These are phyloP conservation scores for Penicillium sp. DNA, from an alignment of 2,329 filamentous ascomycete species.

Conservation along the genomic window DNA sequence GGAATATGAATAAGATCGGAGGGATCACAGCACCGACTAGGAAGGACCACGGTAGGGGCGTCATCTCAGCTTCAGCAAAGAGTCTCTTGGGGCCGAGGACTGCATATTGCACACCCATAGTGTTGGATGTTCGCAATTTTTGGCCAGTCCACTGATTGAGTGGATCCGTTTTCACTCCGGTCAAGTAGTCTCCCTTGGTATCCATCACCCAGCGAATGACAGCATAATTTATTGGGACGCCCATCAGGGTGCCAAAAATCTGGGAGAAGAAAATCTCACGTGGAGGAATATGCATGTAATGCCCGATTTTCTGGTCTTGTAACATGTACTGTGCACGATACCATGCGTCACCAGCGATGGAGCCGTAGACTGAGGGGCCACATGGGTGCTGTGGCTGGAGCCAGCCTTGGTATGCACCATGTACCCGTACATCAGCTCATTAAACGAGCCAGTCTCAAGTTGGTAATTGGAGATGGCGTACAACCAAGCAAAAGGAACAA, in stretches of 20 bases:
- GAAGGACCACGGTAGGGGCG: slow-evolving; percentile 33
- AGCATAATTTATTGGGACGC: slow-evolving; percentile 62
- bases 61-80: slow-evolving; percentile 30
- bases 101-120: slow-evolving; percentile 60
- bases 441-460: slow-evolving; percentile 58
- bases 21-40: slow-evolving; percentile 33
- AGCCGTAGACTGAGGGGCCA: slow-evolving; percentile 58
- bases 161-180: slow-evolving; percentile 53
- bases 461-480: slow-evolving; percentile 60
- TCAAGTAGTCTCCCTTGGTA: slow-evolving; percentile 57
- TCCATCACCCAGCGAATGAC: slow-evolving; percentile 61
- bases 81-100: slow-evolving; percentile 47
- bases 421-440: slow-evolving; percentile 60
- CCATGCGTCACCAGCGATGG: slow-evolving; percentile 63
- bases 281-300: slow-evolving; percentile 63
- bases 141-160: slow-evolving; percentile 64
- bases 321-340: slow-evolving; percentile 59
- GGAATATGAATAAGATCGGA: slow-evolving; percentile 49
- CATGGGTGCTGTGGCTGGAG: slow-evolving; percentile 55
- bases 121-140: slow-evolving; percentile 51
- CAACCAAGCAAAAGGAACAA: slow-evolving; percentile 59
- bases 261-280: slow-evolving; percentile 62
- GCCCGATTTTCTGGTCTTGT: slow-evolving; percentile 64
- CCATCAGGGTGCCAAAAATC: slow-evolving; percentile 58
- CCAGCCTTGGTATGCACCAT: slow-evolving; percentile 55